Base-by-base conservation (phyloP, 371 early-diverging fungal species). In the Lichtheimia ornata region DNA sequence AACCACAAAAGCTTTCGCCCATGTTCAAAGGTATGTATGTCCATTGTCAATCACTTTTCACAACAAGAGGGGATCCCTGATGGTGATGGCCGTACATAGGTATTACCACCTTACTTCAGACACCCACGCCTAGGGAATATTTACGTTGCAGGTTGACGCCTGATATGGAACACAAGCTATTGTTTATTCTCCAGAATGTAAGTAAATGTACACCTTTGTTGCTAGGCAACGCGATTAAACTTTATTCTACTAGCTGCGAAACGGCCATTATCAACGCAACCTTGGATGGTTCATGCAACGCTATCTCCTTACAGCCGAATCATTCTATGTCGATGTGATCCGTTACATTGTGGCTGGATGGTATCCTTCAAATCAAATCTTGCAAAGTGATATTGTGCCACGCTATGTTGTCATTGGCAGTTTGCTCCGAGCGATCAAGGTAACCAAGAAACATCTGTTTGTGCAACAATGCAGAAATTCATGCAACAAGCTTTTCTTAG, bases 281-380 rank as follows among this genome's bases (percentile, higher is more conserved):
- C 66, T 88, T 35, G 68, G 67, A 41, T 89, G 91, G 91, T 91
- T 91, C 53, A 71, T 82, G 15, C 86, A 86, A 51, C 74, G 88
- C 14, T 91, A 69, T 61, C 61, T 91, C 25, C 65, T 70, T 2
- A 74, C 85, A 1, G 59, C 85, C 4, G 92, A 89, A 42, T 66
- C 84, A 1, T 78, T 89, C 45, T 83, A 74, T 43, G 73, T 80
- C 53, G 94, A 93, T 64, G 56, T 92, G 9, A 85, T 93, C n/a
- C 84, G 94, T 20, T 93, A 83, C 58, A 82, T 93, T 42, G 85
- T 88, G 27, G 85, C 89, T 50, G 91, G 87, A 0, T 87, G 89
- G 75, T 91, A 92, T 70, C 92, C 92, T 7, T 70, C 85, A n/a
- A 93, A 92, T 59, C 82, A 83, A 11, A 81, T 92, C 1, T 69